Conservation (phyloP, 2,329 filamentous ascomycete genomes). For the Davidsoniella virescens region DNA sequence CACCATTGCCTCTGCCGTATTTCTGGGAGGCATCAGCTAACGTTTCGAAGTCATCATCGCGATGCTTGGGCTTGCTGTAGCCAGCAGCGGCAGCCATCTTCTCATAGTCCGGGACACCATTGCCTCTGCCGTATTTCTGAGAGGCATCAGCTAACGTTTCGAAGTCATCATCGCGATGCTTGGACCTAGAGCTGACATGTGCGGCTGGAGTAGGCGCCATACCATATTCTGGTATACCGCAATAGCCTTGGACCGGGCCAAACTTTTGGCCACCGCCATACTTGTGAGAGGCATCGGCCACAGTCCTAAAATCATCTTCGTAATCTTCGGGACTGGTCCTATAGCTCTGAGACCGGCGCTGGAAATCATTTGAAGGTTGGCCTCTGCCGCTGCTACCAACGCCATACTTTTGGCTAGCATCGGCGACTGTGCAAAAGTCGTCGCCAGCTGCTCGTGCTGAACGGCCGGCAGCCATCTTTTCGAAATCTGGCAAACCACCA, state of each 20-base stretch:
- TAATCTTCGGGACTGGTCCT: too few species aligned
- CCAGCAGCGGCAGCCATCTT: neutral
- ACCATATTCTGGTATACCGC: too few species aligned
- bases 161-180: neutral
- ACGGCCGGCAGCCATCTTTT: too few species aligned
- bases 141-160: neutral
- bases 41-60: slow-evolving; percentile 8
- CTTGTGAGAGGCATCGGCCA: slow-evolving; percentile 6
- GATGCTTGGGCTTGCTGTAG: neutral
- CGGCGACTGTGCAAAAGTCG: slow-evolving; percentile 5
- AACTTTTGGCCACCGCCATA: neutral
- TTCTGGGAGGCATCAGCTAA: slow-evolving; percentile 6
- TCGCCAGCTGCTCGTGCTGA: neutral
- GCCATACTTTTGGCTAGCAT: slow-evolving; percentile 9
- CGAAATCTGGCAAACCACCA: too few species aligned
- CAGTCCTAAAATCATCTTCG: slow-evolving; percentile 1
- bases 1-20: neutral
- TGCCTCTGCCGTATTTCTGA: neutral
- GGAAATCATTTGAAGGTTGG: too few species aligned
- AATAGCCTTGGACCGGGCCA: too few species aligned
- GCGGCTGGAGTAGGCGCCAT: too few species aligned
- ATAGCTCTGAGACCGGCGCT: too few species aligned
- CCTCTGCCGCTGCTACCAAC: too few species aligned
- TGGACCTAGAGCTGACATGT: neutral
- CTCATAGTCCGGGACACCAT: too few species aligned